phyloP scores from a whole-genome alignment of 768 basidiomycete genomes.

The Peribolospora kevripleyi region DNA sequence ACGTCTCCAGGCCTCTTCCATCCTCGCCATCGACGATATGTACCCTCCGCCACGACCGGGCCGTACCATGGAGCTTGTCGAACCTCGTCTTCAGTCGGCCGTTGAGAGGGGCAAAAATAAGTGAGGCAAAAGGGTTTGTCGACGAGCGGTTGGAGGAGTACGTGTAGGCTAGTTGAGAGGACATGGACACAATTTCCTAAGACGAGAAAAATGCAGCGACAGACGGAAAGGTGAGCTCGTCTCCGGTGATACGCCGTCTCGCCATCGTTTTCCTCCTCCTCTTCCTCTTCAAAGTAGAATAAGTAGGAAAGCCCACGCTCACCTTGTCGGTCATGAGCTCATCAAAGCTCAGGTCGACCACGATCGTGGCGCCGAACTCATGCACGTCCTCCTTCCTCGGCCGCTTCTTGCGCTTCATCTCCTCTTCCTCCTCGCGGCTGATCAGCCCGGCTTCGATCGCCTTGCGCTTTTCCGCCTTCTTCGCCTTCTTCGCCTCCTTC shows the following conservation, averaged over 20 bases:
- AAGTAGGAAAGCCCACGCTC: slow-evolving; percentile 13
- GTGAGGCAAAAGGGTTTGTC: slow-evolving; percentile 34
- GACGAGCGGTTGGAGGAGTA: slow-evolving; percentile 69
- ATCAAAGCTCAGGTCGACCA: slow-evolving; percentile 79
- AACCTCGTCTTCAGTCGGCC: slow-evolving; percentile 42
- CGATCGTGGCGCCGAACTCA: slow-evolving; percentile 37
- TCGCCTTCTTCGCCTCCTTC: slow-evolving; percentile 32
- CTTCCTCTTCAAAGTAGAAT: not conserved
- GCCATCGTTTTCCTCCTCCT: not conserved
- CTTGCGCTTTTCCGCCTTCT: slow-evolving; percentile 42
- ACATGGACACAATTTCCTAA: slow-evolving; percentile 74
- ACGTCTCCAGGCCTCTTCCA: too few relatives aligned
- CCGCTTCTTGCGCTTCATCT: slow-evolving; percentile 15
- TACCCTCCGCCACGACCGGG: slow-evolving; percentile 15
- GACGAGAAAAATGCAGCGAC: too few relatives aligned
- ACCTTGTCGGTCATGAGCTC: slow-evolving; percentile 83
- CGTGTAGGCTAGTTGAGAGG: slow-evolving; percentile 70
- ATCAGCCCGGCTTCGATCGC: slow-evolving; percentile 15
- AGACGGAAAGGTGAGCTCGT: too few relatives aligned
- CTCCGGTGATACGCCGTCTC: not conserved
- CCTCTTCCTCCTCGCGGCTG: slow-evolving; percentile 8
- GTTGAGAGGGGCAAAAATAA: slow-evolving; percentile 60
- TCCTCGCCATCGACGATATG: too few relatives aligned
- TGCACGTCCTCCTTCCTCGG: slow-evolving; percentile 7
- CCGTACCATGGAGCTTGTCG: slow-evolving; percentile 38